Conservation (phyloP, 2,329 filamentous ascomycete genomes). For the Aurifilum marmelostoma region DNA sequence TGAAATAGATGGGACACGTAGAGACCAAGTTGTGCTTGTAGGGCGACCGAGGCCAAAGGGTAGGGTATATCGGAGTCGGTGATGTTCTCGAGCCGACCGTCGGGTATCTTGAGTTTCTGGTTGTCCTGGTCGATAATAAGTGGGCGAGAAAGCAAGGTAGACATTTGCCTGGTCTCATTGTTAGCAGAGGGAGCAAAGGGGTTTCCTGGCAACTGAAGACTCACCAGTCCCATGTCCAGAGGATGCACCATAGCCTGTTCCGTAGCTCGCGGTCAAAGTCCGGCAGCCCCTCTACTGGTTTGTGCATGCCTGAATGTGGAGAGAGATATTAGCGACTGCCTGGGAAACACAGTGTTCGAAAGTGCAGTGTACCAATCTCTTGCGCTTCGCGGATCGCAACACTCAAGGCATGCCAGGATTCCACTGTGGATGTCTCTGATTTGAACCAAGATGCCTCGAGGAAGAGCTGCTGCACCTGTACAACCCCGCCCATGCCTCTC, state of each 20-base stretch:
- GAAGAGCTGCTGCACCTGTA: conserved; percentile 54
- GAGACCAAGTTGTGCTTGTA: conserved; percentile 28
- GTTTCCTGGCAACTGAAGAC: not conserved
- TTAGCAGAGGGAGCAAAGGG: not conserved
- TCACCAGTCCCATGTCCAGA: conserved; percentile 30
- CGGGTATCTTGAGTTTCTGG: conserved; percentile 23
- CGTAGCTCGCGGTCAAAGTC: conserved; percentile 28
- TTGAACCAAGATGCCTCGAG: conserved; percentile 51
- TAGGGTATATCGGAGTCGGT: conserved; percentile 17
- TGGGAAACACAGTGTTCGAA: not conserved
- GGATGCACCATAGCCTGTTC: conserved; percentile 28
- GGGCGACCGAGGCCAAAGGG: conserved; percentile 23
- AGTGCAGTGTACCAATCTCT: conserved; percentile 44
- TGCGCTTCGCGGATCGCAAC: conserved; percentile 51
- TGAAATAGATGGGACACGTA: conserved; percentile 27
- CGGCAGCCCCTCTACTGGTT: conserved; percentile 16
- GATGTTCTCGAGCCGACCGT: conserved; percentile 27
- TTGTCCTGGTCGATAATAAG: conserved; percentile 29
- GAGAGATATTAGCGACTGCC: not conserved
- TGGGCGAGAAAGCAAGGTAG: conserved; percentile 26
- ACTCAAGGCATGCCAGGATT: conserved; percentile 52
- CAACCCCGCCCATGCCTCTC: conserved; percentile 47
- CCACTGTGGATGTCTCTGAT: conserved; percentile 49
- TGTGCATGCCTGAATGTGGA: conserved; percentile 25
- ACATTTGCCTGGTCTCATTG: conserved; percentile 28